phyloP scores from a whole-genome alignment of 495 filamentous ascomycete genomes.

The Cetradonia linearis region DNA sequence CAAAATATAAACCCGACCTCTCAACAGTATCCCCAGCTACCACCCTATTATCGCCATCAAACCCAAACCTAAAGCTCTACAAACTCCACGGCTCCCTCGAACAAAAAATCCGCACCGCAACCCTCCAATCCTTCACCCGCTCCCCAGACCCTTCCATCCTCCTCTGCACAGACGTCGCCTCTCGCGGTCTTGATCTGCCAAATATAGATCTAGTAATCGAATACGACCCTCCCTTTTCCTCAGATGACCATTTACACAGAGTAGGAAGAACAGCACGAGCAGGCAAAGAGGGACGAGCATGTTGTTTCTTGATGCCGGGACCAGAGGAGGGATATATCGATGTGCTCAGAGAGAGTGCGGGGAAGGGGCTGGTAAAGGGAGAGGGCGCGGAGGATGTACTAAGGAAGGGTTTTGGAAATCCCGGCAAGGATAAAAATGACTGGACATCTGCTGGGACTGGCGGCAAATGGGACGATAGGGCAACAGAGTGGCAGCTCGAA shows the following conservation, averaged over 20 bases:
- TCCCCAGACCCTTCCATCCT: conserved; percentile 60
- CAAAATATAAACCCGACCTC: conserved; percentile 24
- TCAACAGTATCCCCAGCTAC: conserved; percentile 41
- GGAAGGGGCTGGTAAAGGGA: conserved; percentile 44
- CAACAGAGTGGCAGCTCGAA: conserved; percentile 68
- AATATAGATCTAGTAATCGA: conserved; percentile 90
- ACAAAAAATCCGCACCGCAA: conserved; percentile 75
- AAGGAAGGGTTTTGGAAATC: conserved; percentile 46
- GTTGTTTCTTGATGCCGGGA: conserved; percentile 82
- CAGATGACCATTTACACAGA: conserved; percentile 85
- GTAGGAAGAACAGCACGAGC: conserved; percentile 92
- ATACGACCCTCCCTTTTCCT: conserved; percentile 86
- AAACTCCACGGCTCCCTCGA: conserved; percentile 89
- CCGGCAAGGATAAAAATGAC: conserved; percentile 27
- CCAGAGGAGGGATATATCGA: conserved; percentile 82
- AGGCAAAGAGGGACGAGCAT: conserved; percentile 75
- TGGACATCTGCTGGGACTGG: conserved; percentile 25
- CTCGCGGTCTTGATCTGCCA: conserved; percentile 85
- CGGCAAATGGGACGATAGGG: conserved; percentile 54
- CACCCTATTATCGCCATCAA: conserved; percentile 40
- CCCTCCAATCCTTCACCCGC: conserved; percentile 63
- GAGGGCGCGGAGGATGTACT: conserved; percentile 51
- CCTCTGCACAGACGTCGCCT: conserved; percentile 89
- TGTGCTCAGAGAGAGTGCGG: conserved; percentile 51
- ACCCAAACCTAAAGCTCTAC: conserved; percentile 55